A percentile compares a stretch with the other conserved stretches of the same genome.
Conservation (phyloP, 73 alveolate species). For the Paramecium caudatum region DNA sequence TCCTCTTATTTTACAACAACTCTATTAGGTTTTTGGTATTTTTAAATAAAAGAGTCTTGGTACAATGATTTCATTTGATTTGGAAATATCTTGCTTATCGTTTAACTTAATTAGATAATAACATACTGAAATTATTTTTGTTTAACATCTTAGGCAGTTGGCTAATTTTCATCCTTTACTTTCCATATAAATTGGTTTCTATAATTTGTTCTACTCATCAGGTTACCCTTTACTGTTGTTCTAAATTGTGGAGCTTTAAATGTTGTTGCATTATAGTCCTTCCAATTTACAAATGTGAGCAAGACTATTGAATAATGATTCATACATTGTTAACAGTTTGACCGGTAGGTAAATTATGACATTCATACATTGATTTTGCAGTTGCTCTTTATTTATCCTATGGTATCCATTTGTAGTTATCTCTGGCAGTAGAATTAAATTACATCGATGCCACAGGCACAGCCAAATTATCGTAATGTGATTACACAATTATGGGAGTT, state of each 20-base stretch:
- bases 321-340: conserved; percentile 48
- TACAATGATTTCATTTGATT: neutral
- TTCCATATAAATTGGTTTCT: conserved; percentile 22
- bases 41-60: neutral
- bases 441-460: conserved; percentile 22
- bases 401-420: conserved; percentile 42
- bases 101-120: neutral
- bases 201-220: conserved; percentile 17
- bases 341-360: conserved; percentile 30
- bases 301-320: neutral
- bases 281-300: conserved; percentile 66
- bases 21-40: neutral
- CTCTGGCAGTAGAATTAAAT: conserved; percentile 38
- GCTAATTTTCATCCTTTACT: conserved; percentile 18
- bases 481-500: conserved; percentile 32
- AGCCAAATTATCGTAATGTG: conserved; percentile 46
- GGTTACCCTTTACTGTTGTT: neutral
- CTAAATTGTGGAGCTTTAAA: conserved; percentile 58
- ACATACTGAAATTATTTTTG: conserved; percentile 37
- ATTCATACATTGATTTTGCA: neutral
- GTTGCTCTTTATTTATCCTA: conserved; percentile 26
- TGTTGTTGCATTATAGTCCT: conserved; percentile 26
- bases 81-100: conserved; percentile 13
- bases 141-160: conserved; percentile 13
- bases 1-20: neutral